Conservation (phyloP, 2,329 filamentous ascomycete genomes). For the Tricladium varicosporioides region DNA sequence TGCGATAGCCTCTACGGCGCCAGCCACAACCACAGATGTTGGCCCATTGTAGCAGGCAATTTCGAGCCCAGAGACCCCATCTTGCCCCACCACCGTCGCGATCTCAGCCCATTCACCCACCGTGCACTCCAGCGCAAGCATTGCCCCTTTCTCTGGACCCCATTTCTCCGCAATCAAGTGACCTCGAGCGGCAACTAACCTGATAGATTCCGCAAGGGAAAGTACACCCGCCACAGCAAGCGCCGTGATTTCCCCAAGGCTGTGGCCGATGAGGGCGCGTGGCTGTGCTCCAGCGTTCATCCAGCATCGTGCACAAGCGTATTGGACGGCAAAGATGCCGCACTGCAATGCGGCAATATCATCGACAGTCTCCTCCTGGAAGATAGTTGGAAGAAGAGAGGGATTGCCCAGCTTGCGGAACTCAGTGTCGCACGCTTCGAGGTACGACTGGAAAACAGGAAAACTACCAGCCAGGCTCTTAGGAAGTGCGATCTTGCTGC, state of each 20-base stretch:
- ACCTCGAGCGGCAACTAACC: background rate
- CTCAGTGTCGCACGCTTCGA: background rate
- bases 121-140: too few relatives aligned
- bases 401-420: background rate
- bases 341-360: background rate
- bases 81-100: background rate
- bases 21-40: background rate
- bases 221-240: slow-evolving; percentile 56
- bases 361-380: background rate
- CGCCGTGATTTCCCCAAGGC: slow-evolving; percentile 70
- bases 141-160: background rate
- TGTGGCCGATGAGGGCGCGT: slow-evolving; percentile 57
- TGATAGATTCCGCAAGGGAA: background rate
- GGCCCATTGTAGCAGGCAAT: slow-evolving; percentile 2
- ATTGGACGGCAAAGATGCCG: too few relatives aligned
- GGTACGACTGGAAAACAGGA: background rate
- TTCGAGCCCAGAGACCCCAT: background rate
- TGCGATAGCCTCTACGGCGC: background rate
- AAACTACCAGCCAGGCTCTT: background rate
- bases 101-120: too few relatives aligned
- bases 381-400: background rate
- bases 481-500: background rate
- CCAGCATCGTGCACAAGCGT: slow-evolving; percentile 49
- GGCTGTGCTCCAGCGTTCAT: slow-evolving; percentile 52
- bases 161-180: background rate